Conservation (phyloP, 129 eudicot species). For the Flaveria robusta region DNA sequence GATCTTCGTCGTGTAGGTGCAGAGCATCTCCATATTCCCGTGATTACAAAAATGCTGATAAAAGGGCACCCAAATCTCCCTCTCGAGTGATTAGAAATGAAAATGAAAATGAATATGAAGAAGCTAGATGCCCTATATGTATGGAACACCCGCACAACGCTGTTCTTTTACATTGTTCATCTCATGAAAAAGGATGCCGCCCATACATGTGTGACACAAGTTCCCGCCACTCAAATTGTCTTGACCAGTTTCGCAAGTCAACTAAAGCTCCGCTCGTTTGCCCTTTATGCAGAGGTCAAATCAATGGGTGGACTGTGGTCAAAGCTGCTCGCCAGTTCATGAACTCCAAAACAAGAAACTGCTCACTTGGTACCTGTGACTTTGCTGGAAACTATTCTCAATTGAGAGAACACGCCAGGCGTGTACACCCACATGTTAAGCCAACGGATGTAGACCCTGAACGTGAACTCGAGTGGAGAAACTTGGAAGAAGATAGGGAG, state of each 20-base stretch:
- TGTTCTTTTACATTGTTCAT: slow-evolving; percentile 58
- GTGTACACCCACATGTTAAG: slow-evolving; percentile 44
- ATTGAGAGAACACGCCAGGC: slow-evolving; percentile 57
- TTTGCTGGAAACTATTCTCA: slow-evolving; percentile 51
- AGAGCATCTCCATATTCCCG: slow-evolving; percentile 53
- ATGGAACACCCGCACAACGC: slow-evolving; percentile 78
- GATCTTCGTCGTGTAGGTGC: slow-evolving; percentile 43
- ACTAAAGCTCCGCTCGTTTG: slow-evolving; percentile 35
- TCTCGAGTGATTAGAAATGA: slow-evolving; percentile 16
- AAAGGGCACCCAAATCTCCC: slow-evolving; percentile 11
- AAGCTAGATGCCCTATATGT: slow-evolving; percentile 63
- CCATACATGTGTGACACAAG: slow-evolving; percentile 79
- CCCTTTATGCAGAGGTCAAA: slow-evolving; percentile 65
- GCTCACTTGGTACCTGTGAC: slow-evolving; percentile 56
- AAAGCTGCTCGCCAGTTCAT: slow-evolving; percentile 51
- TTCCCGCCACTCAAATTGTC: slow-evolving; percentile 65
- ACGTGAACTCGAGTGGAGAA: slow-evolving; percentile 46
- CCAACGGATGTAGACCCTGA: slow-evolving; percentile 54
- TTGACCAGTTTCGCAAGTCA: slow-evolving; percentile 57
- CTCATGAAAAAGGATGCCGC: slow-evolving; percentile 68
- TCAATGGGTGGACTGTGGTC: slow-evolving; percentile 46
- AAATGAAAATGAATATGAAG: slow-evolving; percentile 56
- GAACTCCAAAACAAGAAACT: slow-evolving; percentile 57
- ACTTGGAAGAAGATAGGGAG: slow-evolving; percentile 36
- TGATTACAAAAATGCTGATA: slow-evolving; percentile 38